phyloP scores from a whole-genome alignment of 140 eudicot species.

The Senecio squalidus region DNA sequence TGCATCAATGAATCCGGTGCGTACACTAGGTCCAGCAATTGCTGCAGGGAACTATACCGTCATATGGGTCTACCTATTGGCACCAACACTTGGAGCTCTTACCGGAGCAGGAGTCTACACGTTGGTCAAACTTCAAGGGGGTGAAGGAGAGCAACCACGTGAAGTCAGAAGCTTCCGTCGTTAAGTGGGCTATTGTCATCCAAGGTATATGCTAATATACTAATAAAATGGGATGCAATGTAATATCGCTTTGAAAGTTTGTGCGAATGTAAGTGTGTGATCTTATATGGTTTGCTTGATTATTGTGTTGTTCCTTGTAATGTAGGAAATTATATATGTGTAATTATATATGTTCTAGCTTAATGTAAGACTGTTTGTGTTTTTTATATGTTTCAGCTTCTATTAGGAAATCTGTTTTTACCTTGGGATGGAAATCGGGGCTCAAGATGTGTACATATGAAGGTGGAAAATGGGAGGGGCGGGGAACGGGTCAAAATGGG shows the following conservation, averaged over 20 bases:
- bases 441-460: not conserved
- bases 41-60: slow-evolving; percentile 81
- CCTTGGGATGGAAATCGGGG: not conserved
- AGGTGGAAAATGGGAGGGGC: not conserved
- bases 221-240: slow-evolving; percentile 17
- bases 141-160: slow-evolving; percentile 60
- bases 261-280: slow-evolving; percentile 9
- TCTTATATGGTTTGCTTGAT: slow-evolving; percentile 11
- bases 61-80: slow-evolving; percentile 79
- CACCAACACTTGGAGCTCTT: slow-evolving; percentile 88
- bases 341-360: slow-evolving; percentile 39
- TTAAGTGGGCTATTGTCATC: slow-evolving; percentile 19
- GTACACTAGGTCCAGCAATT: slow-evolving; percentile 87
- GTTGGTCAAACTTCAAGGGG: slow-evolving; percentile 48
- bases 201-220: not conserved
- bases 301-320: slow-evolving; percentile 3
- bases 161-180: slow-evolving; percentile 79
- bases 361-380: not conserved
- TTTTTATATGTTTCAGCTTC: not conserved
- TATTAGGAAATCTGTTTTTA: not conserved
- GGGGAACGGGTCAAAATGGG: not conserved
- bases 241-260: slow-evolving; percentile 4
- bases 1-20: slow-evolving; percentile 86
- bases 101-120: slow-evolving; percentile 80
- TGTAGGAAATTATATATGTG: slow-evolving; percentile 70